A percentile compares a stretch with the other conserved stretches of the same genome.
These are phyloP conservation scores for Flaveria ramosissima DNA, from an alignment of 129 eudicot genomes.

Conservation along the genomic window DNA sequence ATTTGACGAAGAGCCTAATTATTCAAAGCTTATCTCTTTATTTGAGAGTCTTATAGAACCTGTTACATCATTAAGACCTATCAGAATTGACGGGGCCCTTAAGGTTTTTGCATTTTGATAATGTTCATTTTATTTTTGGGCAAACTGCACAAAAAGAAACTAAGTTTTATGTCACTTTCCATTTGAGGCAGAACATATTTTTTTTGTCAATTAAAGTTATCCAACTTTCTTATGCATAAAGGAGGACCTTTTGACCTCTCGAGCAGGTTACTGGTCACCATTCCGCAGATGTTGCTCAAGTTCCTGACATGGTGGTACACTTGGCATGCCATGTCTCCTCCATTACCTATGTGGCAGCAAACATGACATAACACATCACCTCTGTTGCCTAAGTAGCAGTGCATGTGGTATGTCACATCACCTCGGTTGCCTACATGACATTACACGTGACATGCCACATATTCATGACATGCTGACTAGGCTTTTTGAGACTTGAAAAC, in stretches of 20 bases:
- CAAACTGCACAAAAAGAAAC: background rate
- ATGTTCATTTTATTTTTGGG: background rate
- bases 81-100: conserved; percentile 94
- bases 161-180: background rate
- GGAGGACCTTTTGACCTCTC: background rate
- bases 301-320: background rate
- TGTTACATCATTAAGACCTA: conserved; percentile 74
- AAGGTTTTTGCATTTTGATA: conserved; percentile 47
- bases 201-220: background rate
- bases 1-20: conserved; percentile 97
- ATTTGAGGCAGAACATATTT: background rate
- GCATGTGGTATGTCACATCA: background rate
- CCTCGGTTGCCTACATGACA: background rate
- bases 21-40: conserved; percentile 75
- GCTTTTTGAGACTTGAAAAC: background rate
- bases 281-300: background rate
- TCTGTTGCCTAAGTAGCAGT: background rate
- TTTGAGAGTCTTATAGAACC: conserved; percentile 94
- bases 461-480: background rate
- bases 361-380: background rate
- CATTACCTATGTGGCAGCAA: background rate
- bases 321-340: background rate
- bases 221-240: background rate
- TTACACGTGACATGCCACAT: background rate
- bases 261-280: conserved; percentile 1